Base-by-base conservation (phyloP, 2,329 filamentous ascomycete species). In the Phialophora chinensis region DNA sequence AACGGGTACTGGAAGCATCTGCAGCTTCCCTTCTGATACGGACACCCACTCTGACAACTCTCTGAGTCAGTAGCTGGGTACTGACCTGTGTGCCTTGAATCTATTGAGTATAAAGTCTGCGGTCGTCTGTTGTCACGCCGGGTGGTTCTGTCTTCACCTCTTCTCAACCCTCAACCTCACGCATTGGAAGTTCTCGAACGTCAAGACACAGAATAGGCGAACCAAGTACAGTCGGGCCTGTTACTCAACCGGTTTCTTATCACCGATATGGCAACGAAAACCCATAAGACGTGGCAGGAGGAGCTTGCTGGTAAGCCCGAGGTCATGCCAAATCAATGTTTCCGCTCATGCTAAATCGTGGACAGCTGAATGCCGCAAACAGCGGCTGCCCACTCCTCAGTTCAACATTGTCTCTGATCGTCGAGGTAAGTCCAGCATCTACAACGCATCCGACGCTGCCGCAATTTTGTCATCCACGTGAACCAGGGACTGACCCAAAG, bases 391-490 rank as follows among this genome's bases (percentile, higher is more conserved):
- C 60, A 77, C 81, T 57, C 89, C 89, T 7, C 79, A 86, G 61
- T 93, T 89, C 76, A 87, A 89, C 75, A 87, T 91, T 72, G 85
- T 91, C 60, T 92, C 90, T 73, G 90, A 92, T 78, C 86, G 89
- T 76, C 85, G 90, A 85, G 62, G 71, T 76, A 62, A 66, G 69
- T 71, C 63, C 29, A 52, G 35, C 38, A 42, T 38, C 7, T 33
- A 12, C 5, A 75, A 65, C 70, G 68, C 58, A 42, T 8, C 12
- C 14, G 14, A n/a, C 11, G 8, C 67, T 69, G 69, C 62, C 60
- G 59, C 38, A 7, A n/a, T 44, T 7, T 8, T 44, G 20, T 14
- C 62, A 65, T 42, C 53, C 7, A 49, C 20, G 8, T 11, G 23
- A 20, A 25, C 49, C n/a, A 6, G 2, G 11, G 25, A 31, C 44